Percentiles rank a stretch among this genome's conserved stretches.
These are phyloP conservation scores for Pseudocercospora macadamiae DNA, from an alignment of 2,329 filamentous ascomycete genomes.

Conservation along the genomic window DNA sequence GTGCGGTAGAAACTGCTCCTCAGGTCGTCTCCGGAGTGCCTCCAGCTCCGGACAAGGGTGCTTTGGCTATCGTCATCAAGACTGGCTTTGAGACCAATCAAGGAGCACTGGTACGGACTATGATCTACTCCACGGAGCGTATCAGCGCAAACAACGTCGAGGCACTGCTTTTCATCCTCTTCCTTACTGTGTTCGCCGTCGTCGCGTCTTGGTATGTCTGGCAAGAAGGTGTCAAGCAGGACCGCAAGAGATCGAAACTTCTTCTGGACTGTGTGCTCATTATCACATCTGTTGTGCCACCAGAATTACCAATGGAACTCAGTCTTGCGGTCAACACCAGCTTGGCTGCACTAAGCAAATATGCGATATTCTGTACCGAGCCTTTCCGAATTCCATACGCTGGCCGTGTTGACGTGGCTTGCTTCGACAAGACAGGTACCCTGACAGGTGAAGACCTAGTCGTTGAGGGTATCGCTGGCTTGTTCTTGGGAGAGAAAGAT, in stretches of 20 bases:
- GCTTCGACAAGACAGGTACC: constrained; percentile 98
- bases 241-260: constrained; percentile 96
- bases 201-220: constrained; percentile 99
- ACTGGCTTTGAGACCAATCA: constrained; percentile 99
- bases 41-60: constrained; percentile 87
- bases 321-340: constrained; percentile 97
- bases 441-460: constrained; percentile 95
- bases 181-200: constrained; percentile 92
- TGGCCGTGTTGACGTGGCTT: constrained; percentile 91
- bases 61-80: constrained; percentile 91
- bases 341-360: constrained; percentile 89
- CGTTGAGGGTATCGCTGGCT: constrained; percentile 92
- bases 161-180: constrained; percentile 95
- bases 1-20: constrained; percentile 59
- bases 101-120: constrained; percentile 93
- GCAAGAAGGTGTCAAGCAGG: constrained; percentile 91
- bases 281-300: constrained; percentile 96
- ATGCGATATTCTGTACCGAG: constrained; percentile 97
- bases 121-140: constrained; percentile 99
- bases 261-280: constrained; percentile 97
- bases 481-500: constrained; percentile 71
- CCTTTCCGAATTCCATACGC: constrained; percentile 97
- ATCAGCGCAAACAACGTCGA: constrained; percentile 98
- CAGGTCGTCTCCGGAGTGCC: constrained; percentile 76
- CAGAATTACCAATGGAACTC: constrained; percentile 96